phyloP scores from a whole-genome alignment of 768 basidiomycete genomes.

The Ephemerocybe angulata region DNA sequence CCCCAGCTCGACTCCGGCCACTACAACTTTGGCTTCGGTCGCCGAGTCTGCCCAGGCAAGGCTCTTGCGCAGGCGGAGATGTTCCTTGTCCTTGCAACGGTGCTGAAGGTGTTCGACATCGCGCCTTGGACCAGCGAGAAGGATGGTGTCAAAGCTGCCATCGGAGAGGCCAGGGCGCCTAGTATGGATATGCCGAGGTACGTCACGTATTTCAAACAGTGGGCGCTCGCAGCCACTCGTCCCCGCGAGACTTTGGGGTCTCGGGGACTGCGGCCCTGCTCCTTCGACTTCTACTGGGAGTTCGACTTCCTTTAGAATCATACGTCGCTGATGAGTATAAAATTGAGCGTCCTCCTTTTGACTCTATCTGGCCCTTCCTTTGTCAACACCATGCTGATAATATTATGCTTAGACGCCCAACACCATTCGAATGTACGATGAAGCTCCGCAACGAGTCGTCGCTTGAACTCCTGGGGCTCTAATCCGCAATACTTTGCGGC shows the following conservation, averaged over 20 bases:
- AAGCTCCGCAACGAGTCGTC: neutral
- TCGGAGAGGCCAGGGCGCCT: neutral
- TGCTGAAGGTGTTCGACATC: constrained; percentile 1
- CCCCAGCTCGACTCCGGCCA: neutral
- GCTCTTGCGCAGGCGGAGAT: constrained; percentile 3
- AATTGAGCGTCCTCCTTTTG: too few species aligned
- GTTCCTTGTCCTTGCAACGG: neutral
- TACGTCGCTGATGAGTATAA: too few species aligned
- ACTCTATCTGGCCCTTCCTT: too few species aligned
- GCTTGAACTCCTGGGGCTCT: neutral
- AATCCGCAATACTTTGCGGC: too few species aligned
- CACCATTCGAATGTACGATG: neutral
- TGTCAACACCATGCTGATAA: neutral
- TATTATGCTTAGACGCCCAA: neutral
- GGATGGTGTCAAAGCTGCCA: neutral
- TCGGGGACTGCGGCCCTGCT: too few species aligned
- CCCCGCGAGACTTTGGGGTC: too few species aligned
- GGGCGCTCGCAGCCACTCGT: too few species aligned
- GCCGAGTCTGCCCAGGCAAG: constrained; percentile 1
- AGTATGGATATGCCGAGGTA: constrained; percentile 3
- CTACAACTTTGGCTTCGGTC: constrained; percentile 1
- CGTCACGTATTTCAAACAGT: neutral
- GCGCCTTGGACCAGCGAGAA: neutral
- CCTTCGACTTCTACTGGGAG: too few species aligned
- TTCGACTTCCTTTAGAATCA: too few species aligned